These are phyloP conservation scores for Raphanus sativus DNA, from an alignment of 345 rosid genomes.

Conservation along the genomic window DNA sequence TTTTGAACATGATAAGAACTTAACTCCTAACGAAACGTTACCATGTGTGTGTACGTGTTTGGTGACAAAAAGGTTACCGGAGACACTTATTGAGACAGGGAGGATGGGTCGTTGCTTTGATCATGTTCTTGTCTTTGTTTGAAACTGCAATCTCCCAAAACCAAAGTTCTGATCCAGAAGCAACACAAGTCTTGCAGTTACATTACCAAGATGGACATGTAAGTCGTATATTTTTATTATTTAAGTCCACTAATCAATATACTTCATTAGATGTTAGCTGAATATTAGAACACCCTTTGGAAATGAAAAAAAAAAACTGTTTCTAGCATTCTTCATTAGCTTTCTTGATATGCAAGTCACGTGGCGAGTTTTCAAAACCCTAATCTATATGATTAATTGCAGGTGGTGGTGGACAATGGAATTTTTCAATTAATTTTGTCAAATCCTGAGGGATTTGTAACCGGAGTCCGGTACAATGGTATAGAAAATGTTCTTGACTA, in stretches of 20 bases:
- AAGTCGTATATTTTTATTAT: constrained; percentile 15
- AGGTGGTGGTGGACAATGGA: constrained; percentile 90
- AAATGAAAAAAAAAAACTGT: not conserved
- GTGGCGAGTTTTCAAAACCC: constrained; percentile 4
- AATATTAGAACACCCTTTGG: not conserved
- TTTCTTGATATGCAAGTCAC: constrained; percentile 26
- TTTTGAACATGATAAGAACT: not conserved
- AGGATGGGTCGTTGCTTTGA: constrained; percentile 24
- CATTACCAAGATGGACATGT: constrained; percentile 38
- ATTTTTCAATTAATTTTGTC: constrained; percentile 66
- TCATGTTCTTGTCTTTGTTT: constrained; percentile 28
- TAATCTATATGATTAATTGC: constrained; percentile 7
- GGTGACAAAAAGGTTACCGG: constrained; percentile 17
- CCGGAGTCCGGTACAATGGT: constrained; percentile 59
- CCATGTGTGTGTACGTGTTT: constrained; percentile 14
- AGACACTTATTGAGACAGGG: constrained; percentile 9
- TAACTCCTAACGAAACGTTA: constrained; percentile 11
- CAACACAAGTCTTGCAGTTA: constrained; percentile 32
- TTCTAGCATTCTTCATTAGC: not conserved
- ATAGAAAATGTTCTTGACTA: constrained; percentile 82
- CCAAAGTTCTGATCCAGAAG: constrained; percentile 23
- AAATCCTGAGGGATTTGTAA: constrained; percentile 72
- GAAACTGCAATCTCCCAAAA: constrained; percentile 23
- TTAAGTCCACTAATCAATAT: too few species aligned
- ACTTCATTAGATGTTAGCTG: not conserved